A percentile compares a stretch with the other conserved stretches of the same genome.
Conservation (phyloP, 1,284 basidiomycete species). For the Somion occarium region DNA sequence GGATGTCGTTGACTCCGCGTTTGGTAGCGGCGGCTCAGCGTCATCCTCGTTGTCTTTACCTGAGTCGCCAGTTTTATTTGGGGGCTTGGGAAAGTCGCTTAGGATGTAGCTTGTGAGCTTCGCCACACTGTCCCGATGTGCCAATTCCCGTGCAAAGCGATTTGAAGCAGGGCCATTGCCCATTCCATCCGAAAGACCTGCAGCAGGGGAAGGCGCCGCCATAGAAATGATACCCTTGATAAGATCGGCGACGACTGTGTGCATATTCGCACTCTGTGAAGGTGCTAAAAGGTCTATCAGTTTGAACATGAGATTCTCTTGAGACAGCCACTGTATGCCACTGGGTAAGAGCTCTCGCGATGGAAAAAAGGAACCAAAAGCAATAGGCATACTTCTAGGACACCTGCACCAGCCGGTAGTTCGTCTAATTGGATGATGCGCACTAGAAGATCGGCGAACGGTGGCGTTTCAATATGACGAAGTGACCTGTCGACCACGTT, state of each 20-base stretch:
- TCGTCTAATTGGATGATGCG: conserved; percentile 93
- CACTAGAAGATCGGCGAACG: conserved; percentile 90
- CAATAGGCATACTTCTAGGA: conserved; percentile 72
- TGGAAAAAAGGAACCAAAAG: conserved; percentile 21
- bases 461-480: conserved; percentile 83
- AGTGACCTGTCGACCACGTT: conserved; percentile 82
- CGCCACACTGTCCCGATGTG: conserved; percentile 67
- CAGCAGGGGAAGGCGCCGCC: conserved; percentile 83
- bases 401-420: conserved; percentile 73
- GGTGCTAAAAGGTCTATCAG: conserved; percentile 86
- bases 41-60: too few species aligned
- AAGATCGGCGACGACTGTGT: conserved; percentile 87
- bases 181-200: conserved; percentile 58
- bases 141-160: conserved; percentile 87
- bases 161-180: conserved; percentile 78
- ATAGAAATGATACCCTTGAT: conserved; percentile 95
- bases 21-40: conserved; percentile 42
- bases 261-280: conserved; percentile 70
- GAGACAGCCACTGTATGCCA: conserved; percentile 76
- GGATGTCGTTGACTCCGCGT: conserved; percentile 76
- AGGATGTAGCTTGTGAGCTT: conserved; percentile 82
- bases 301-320: conserved; percentile 78
- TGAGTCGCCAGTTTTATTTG: too few species aligned
- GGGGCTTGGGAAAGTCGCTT: conserved; percentile 46
- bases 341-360: conserved; percentile 28